Base-by-base conservation (phyloP, 2,329 filamentous ascomycete genomes). In the Thielaviopsis populi region DNA sequence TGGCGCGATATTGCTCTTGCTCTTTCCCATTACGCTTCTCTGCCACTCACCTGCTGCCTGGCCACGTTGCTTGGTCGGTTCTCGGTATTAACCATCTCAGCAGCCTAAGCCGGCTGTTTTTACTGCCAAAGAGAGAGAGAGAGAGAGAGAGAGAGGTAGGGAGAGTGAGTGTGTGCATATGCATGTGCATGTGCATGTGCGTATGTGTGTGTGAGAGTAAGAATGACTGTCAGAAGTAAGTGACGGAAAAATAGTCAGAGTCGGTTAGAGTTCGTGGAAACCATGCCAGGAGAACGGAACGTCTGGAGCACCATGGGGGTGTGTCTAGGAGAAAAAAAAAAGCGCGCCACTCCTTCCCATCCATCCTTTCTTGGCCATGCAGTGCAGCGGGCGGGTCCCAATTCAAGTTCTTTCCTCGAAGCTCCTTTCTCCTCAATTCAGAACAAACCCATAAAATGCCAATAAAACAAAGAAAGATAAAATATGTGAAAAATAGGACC, bases 281-380 rank as follows among this genome's bases (percentile, higher is more conserved):
- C 8, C 24, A 27, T 24, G 46, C 46, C 19, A 50, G 46, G 46
- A 50, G 46, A 22, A 24, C 19, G 46, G 46, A 15, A 50, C 24
- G 24, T 24, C 46, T 50, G 19, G 46, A 50, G 22, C 11, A 19
- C 19, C 8, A 3, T 48, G 0, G 22, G 43, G 24, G 50, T 3
- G 27, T 54, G 0, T 17, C 17, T 54, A 56, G 33, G 33, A 4
- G n/a, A 54, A 4, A n/a, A 33, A 10, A 33, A 30, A 30, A 30
- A 13, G 17, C 50, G 50, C 50, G 50, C 50, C 50, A n/a, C 50
- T 56, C 50, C 50, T 56, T 56, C 50, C 50, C 50, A 56, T 10
- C 27, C 22, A 56, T 37, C 50, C 50, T 56, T n/a, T 54, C 50
- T 54, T 54, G 50, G 50, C 50, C 50, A 33, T 54, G 50, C 50